Conservation (phyloP, 225 moss, liverwort and hornwort genomes). For the Sphagnum tenellum region DNA sequence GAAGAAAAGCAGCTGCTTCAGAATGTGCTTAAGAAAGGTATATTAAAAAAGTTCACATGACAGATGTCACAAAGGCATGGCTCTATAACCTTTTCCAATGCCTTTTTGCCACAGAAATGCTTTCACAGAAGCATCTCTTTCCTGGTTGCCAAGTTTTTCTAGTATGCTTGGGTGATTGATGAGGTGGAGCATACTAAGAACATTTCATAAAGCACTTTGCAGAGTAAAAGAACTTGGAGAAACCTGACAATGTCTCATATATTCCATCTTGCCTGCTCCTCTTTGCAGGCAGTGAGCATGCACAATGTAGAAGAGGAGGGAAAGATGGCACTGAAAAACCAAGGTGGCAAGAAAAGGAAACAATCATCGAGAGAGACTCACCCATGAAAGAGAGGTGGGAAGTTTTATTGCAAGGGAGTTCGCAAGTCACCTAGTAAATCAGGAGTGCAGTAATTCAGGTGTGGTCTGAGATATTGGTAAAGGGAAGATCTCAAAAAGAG, state of each 20-base stretch:
- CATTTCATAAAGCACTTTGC: no score
- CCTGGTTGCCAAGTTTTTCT: no score
- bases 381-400: slow-evolving; percentile 65
- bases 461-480: slow-evolving; percentile 9
- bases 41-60: slow-evolving; percentile 73
- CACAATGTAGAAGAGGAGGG: slow-evolving; percentile 84
- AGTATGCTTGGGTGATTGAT: no score
- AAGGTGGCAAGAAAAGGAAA: slow-evolving; percentile 67
- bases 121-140: no score
- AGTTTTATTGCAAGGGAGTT: slow-evolving; percentile 50
- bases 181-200: no score
- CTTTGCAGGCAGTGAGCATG: slow-evolving; percentile 65
- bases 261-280: no score
- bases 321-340: slow-evolving; percentile 51
- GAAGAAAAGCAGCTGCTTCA: slow-evolving; percentile 74
- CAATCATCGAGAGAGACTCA: slow-evolving; percentile 37
- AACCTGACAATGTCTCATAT: no score
- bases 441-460: slow-evolving; percentile 11
- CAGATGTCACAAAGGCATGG: not conserved
- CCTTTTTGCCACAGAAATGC: no score
- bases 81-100: no score
- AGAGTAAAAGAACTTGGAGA: no score
- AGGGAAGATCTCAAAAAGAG: no score
- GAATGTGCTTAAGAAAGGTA: slow-evolving; percentile 71
- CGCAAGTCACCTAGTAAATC: slow-evolving; percentile 26